These are phyloP conservation scores for Porpolomopsis calyptriformis DNA, from an alignment of 768 basidiomycete genomes.

Conservation along the genomic window DNA sequence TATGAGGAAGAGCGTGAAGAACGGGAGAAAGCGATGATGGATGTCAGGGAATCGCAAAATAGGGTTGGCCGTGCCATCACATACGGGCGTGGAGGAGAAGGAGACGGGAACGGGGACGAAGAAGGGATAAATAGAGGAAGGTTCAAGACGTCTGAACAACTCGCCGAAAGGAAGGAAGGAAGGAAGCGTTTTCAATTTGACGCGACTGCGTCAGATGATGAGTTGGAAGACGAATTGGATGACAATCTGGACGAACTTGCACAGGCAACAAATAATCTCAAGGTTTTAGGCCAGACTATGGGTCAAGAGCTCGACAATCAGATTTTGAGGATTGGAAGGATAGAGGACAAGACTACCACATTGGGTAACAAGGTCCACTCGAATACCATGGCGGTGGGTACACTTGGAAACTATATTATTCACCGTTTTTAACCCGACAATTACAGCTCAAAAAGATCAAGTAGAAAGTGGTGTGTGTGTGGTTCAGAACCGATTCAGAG, in stretches of 20 bases:
- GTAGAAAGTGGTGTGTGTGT: conserved; percentile 21
- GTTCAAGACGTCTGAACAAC: conserved; percentile 40
- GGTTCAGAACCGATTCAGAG: no score
- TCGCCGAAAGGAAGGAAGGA: conserved; percentile 50
- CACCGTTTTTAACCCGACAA: conserved; percentile 3
- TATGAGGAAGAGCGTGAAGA: conserved; percentile 81
- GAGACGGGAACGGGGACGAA: conserved; percentile 30
- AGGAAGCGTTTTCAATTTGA: conserved; percentile 88
- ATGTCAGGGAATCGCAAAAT: conserved; percentile 79
- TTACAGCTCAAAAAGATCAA: conserved; percentile 53
- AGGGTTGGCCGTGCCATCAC: conserved; percentile 67
- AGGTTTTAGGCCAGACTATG: conserved; percentile 71
- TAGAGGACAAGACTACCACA: conserved; percentile 66
- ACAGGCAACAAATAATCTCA: conserved; percentile 65
- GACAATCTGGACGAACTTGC: conserved; percentile 82
- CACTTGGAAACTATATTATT: conserved; percentile 9
- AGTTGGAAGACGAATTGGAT: conserved; percentile 90
- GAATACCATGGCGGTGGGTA: conserved; percentile 70
- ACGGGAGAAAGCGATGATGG: conserved; percentile 75
- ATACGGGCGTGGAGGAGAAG: conserved; percentile 42
- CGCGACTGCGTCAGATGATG: conserved; percentile 80
- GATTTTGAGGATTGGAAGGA: conserved; percentile 65
- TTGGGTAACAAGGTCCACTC: conserved; percentile 67
- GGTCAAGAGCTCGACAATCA: conserved; percentile 83
- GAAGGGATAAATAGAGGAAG: conserved; percentile 29